Evolutionary conservation across 257 asterid genomes (phyloP).

Genomic region (Solanum bulbocastanum): DNA sequence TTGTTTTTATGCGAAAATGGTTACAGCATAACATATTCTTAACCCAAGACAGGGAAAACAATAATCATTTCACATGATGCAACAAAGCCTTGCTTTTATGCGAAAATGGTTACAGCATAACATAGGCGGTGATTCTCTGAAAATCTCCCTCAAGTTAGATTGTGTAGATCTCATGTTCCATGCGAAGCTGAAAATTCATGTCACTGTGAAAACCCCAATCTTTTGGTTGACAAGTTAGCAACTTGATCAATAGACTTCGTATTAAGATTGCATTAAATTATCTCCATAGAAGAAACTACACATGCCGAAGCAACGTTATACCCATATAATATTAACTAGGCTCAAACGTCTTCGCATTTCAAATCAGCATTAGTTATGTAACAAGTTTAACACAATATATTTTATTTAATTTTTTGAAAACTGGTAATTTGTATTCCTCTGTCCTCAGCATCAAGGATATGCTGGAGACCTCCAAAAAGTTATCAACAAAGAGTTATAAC

Average conservation of each 20-base stretch:
- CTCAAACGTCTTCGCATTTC: not conserved
- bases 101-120: not conserved
- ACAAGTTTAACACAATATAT: not conserved
- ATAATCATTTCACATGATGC: not conserved
- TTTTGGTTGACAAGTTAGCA: not conserved
- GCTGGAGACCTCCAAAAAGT: not conserved
- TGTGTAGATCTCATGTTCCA: not conserved
- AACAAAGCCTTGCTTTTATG: not conserved
- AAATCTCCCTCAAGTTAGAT: not conserved
- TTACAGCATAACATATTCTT: not conserved
- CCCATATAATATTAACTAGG: not conserved
- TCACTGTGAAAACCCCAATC: not conserved
- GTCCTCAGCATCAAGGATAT: not conserved
- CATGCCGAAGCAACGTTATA: not conserved
- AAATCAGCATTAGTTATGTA: not conserved
- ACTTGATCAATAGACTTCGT: not conserved
- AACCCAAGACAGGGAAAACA: not conserved
- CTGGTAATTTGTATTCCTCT: not conserved
- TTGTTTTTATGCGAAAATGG: not conserved
- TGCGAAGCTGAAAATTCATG: not conserved
- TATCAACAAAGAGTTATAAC: not conserved
- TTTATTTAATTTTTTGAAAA: not conserved
- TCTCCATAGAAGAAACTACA: not conserved
- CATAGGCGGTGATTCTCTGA: not conserved
- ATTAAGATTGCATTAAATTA: not conserved